Percentiles rank a stretch among this genome's conserved stretches.
Evolutionary conservation across 2,329 filamentous ascomycete species (phyloP).

Genomic region (Coniella lustricola): DNA sequence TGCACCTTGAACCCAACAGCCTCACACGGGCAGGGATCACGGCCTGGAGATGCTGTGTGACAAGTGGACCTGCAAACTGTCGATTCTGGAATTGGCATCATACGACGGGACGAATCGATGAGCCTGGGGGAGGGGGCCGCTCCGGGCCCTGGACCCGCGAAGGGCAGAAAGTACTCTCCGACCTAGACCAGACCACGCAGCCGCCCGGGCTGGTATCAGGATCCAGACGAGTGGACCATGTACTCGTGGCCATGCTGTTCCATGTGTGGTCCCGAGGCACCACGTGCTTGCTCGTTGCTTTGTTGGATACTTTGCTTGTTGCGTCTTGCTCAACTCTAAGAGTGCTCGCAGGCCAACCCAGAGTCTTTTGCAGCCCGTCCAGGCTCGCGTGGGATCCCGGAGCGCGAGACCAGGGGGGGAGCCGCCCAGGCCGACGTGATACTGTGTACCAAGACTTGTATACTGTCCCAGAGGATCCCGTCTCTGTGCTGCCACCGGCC

Average conservation of each 20-base stretch:
- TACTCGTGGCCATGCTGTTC: too few relatives aligned
- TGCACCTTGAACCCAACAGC: not conserved
- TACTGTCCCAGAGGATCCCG: too few relatives aligned
- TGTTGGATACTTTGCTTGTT: too few relatives aligned
- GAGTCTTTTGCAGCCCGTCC: not conserved
- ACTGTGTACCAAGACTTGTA: not conserved
- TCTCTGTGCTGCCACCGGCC: too few relatives aligned
- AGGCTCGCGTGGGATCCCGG: not conserved
- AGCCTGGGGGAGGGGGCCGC: slow-evolving; percentile 5
- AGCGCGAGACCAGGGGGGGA: not conserved
- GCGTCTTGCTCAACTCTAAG: not conserved
- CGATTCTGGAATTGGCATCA: slow-evolving; percentile 15
- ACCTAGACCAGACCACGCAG: too few relatives aligned
- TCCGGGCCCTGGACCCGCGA: not conserved
- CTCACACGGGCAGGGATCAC: slow-evolving; percentile 1
- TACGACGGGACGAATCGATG: slow-evolving; percentile 7
- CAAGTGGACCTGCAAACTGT: slow-evolving; percentile 16
- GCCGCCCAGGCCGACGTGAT: not conserved
- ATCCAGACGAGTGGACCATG: too few relatives aligned
- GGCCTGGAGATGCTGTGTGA: slow-evolving; percentile 12
- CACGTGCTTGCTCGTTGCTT: too few relatives aligned
- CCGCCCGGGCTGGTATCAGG: too few relatives aligned
- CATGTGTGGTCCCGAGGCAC: too few relatives aligned
- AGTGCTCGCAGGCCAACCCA: not conserved
- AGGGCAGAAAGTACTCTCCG: too few relatives aligned